phyloP scores from a whole-genome alignment of 2,329 filamentous ascomycete genomes.

The Lecanicillium sp. region DNA sequence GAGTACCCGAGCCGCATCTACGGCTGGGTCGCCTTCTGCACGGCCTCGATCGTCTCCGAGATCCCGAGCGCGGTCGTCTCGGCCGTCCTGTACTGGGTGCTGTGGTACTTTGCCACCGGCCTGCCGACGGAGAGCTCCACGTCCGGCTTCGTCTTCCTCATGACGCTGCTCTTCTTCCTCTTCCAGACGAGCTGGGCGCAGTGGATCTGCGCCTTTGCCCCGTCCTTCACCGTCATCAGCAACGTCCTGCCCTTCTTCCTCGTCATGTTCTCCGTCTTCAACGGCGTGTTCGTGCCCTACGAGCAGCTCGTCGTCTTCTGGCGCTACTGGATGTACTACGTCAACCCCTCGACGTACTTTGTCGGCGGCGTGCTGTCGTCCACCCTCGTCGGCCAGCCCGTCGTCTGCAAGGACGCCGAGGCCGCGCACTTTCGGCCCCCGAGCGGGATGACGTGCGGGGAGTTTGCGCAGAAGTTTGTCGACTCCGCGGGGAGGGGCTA shows the following conservation, averaged over 20 bases:
- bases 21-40: constrained; percentile 70
- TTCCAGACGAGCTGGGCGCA: constrained; percentile 74
- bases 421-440: constrained; percentile 52
- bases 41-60: constrained; percentile 66
- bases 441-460: constrained; percentile 53
- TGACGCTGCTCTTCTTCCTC: constrained; percentile 71
- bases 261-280: constrained; percentile 70
- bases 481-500: constrained; percentile 46
- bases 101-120: constrained; percentile 74
- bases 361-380: constrained; percentile 63
- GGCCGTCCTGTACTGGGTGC: constrained; percentile 60
- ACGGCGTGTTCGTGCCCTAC: constrained; percentile 70
- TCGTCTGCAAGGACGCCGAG: constrained; percentile 40
- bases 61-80: constrained; percentile 63
- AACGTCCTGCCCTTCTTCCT: constrained; percentile 77
- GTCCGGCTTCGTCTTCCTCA: constrained; percentile 71
- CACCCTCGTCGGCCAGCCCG: constrained; percentile 46
- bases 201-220: constrained; percentile 79
- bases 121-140: constrained; percentile 58
- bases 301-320: constrained; percentile 60
- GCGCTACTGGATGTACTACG: constrained; percentile 65
- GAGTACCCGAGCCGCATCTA: constrained; percentile 72
- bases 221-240: constrained; percentile 70
- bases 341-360: constrained; percentile 67
- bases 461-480: constrained; percentile 59